Evolutionary conservation across 2,329 filamentous ascomycete genomes (phyloP), one percentile per base, ranked within the genome.

Genomic region (Beauveria scarabaeidicola): DNA sequence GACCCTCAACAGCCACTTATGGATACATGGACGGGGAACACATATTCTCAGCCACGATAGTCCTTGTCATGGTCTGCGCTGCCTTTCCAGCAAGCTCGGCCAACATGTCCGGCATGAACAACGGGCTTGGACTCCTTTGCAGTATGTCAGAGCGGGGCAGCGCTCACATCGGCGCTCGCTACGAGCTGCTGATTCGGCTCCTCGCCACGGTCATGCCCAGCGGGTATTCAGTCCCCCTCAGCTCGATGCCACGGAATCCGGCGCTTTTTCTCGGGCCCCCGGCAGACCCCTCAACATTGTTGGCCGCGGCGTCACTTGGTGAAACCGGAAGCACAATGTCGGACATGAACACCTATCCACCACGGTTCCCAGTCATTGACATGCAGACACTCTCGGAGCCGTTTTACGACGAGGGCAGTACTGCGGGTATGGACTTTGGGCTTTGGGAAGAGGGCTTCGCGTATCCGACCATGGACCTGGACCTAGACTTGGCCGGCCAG

Each of bases 21-120:
- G 81, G 81, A 25, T 83, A 81, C 65, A 80, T 83, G 72, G 81
- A 83, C 61, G 77, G 78, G 17, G 81, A 83, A 61, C 80, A 83
- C 64, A 74, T 77, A 25, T 82, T 83, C 64, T 81, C 78, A 0
- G 79, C 80, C 1, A 75, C 79, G 11, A 74, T 83, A 11, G 73
- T 82, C 2, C 73, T 83, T 5, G 77, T 82, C 25, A 80, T 83
- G 76, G 77, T 80, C 21, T 80, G 79, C 65, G 75, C 77, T 10
- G 76, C 79, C 1, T 81, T 83, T 60, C 80, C 80, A 0, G 66
- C 70, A 29, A 74, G 77, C 54, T 65, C 73, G 7, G 66, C 69
- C 23, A 78, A 77, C 64, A 70, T 69, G 2, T 64, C 68, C 8
- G 72, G 77, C 6, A 80, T 80, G 77, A 74, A 78, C 27, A 70